Evolutionary conservation across 108 stramenopile genomes (phyloP).

Genomic region (Schizochytrium sp.): DNA sequence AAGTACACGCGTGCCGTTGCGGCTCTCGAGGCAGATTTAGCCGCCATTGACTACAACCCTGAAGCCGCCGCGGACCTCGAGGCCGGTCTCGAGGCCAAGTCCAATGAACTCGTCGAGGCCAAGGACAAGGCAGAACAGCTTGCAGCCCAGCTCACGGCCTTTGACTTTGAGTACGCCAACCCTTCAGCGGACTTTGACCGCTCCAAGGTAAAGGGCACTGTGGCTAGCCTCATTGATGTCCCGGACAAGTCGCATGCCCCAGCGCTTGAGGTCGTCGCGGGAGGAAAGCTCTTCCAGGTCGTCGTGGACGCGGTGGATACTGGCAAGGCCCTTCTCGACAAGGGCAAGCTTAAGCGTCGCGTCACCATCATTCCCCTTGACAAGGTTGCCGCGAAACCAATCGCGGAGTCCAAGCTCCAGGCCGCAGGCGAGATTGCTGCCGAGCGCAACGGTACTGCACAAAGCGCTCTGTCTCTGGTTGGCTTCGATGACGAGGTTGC

Average conservation of each 20-base stretch:
- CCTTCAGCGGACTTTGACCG: slow-evolving; percentile 77
- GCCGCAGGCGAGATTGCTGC: slow-evolving; percentile 61
- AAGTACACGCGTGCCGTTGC: neutral
- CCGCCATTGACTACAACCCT: neutral
- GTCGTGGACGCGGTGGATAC: slow-evolving; percentile 92
- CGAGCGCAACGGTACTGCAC: slow-evolving; percentile 60
- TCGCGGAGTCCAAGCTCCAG: slow-evolving; percentile 42
- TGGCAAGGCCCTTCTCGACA: slow-evolving; percentile 82
- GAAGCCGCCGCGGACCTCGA: neutral
- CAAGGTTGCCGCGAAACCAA: slow-evolving; percentile 65
- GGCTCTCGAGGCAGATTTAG: neutral
- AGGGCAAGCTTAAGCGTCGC: slow-evolving; percentile 78
- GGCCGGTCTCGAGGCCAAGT: neutral
- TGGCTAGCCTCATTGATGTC: slow-evolving; percentile 77
- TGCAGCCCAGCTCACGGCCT: slow-evolving; percentile 29
- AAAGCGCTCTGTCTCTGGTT: slow-evolving; percentile 83
- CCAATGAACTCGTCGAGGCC: slow-evolving; percentile 7
- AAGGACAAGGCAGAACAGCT: slow-evolving; percentile 30
- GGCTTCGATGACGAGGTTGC: slow-evolving; percentile 87
- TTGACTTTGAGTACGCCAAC: slow-evolving; percentile 80
- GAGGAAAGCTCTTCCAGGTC: slow-evolving; percentile 85
- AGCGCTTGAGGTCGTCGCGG: slow-evolving; percentile 92
- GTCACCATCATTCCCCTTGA: slow-evolving; percentile 95
- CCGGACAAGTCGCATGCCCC: slow-evolving; percentile 66
- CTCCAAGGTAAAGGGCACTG: slow-evolving; percentile 81